phyloP scores from a whole-genome alignment of 1,284 basidiomycete genomes.

The Athelia psychrophila region DNA sequence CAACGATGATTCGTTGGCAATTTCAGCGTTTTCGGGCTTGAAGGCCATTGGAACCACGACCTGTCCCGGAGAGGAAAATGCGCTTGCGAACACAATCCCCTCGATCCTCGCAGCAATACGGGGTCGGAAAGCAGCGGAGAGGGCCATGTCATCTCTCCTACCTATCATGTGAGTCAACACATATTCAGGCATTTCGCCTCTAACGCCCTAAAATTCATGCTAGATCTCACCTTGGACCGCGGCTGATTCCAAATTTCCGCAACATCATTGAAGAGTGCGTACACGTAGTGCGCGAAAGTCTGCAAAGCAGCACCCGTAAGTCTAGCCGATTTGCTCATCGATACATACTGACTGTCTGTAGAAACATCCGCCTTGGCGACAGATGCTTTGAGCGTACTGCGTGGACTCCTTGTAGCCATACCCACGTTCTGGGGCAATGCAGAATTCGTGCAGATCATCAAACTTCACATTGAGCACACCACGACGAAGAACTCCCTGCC shows the following conservation, averaged over 20 bases:
- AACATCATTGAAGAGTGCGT: conserved; percentile 65
- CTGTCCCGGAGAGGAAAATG: conserved; percentile 62
- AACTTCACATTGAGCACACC: conserved; percentile 51
- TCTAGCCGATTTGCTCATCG: neutral
- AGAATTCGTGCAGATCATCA: conserved; percentile 58
- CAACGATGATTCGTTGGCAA: conserved; percentile 35
- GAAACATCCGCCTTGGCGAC: conserved; percentile 23
- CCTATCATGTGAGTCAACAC: conserved; percentile 54
- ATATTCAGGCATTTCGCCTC: conserved; percentile 1
- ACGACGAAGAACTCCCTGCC: conserved; percentile 21
- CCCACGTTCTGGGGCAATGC: conserved; percentile 68
- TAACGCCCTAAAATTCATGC: neutral
- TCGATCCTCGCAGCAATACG: conserved; percentile 48
- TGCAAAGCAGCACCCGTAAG: conserved; percentile 30
- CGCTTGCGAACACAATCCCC: conserved; percentile 59
- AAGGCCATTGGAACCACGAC: conserved; percentile 56
- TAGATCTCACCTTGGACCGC: conserved; percentile 78
- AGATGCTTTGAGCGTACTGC: conserved; percentile 49
- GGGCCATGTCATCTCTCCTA: conserved; percentile 53
- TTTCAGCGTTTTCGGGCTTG: conserved; percentile 57
- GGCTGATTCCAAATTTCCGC: conserved; percentile 81
- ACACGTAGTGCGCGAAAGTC: conserved; percentile 41
- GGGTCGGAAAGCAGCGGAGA: conserved; percentile 30
- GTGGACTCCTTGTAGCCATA: conserved; percentile 54
- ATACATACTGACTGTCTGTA: conserved; percentile 3